Percentiles rank a stretch among this genome's conserved stretches.
Conservation (phyloP, 2,329 filamentous ascomycete genomes). For the Septoria linicola region DNA sequence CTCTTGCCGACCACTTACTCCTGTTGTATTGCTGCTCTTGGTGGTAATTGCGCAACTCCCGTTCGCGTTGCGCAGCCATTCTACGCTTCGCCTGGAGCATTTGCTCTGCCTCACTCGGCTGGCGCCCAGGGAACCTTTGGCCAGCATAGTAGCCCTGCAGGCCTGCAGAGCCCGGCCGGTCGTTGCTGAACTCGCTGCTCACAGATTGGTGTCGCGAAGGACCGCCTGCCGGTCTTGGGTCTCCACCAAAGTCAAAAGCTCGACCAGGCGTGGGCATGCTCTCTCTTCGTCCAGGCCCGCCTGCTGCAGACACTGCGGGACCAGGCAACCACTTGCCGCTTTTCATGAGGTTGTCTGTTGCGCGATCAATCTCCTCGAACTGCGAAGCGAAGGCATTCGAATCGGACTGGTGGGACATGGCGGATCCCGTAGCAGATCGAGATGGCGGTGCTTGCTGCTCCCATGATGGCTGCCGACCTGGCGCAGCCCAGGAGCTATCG, state of each 20-base stretch:
- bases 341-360: slow-evolving; percentile 92
- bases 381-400: slow-evolving; percentile 77
- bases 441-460: slow-evolving; percentile 64
- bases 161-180: slow-evolving; percentile 71
- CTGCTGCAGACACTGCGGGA: slow-evolving; percentile 24
- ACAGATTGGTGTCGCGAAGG: slow-evolving; percentile 78
- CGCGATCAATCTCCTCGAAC: slow-evolving; percentile 94
- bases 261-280: slow-evolving; percentile 63
- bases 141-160: slow-evolving; percentile 91
- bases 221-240: slow-evolving; percentile 66
- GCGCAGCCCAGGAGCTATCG: slow-evolving; percentile 56
- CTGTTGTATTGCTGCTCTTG: slow-evolving; percentile 99
- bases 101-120: slow-evolving; percentile 90
- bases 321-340: slow-evolving; percentile 81
- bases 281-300: slow-evolving; percentile 67
- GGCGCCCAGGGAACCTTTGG: slow-evolving; percentile 84
- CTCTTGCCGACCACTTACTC: slow-evolving; percentile 61
- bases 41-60: slow-evolving; percentile 98
- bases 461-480: slow-evolving; percentile 66
- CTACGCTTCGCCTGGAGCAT: slow-evolving; percentile 99
- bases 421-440: slow-evolving; percentile 73
- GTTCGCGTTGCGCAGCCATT: slow-evolving; percentile 98
- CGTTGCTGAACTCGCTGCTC: slow-evolving; percentile 72
- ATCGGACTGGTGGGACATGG: slow-evolving; percentile 62
- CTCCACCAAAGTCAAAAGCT: slow-evolving; percentile 40